These are phyloP conservation scores for Lepidium africanum DNA, from an alignment of 345 rosid species.

Conservation along the genomic window DNA sequence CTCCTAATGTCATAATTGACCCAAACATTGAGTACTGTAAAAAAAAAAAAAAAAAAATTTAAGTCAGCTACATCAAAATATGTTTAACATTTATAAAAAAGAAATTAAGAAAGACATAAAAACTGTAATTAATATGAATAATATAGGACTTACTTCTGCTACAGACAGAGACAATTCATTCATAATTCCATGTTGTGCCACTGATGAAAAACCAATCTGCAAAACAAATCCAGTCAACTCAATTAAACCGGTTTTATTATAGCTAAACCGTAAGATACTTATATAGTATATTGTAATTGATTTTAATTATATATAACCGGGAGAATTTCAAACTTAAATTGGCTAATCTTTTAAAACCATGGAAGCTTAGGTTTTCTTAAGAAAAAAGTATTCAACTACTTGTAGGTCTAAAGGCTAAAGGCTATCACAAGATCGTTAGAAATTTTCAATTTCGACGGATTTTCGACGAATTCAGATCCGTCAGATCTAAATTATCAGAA, in stretches of 20 bases:
- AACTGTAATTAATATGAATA: not conserved
- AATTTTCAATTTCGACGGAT: no score
- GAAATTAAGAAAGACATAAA: not conserved
- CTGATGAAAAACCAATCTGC: slow-evolving; percentile 38
- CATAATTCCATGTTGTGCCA: slow-evolving; percentile 33
- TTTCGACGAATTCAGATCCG: no score
- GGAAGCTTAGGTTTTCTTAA: no score
- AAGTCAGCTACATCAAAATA: not conserved
- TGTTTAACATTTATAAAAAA: not conserved
- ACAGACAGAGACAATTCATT: slow-evolving; percentile 32
- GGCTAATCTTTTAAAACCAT: no score
- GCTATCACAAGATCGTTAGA: no score
- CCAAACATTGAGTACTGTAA: slow-evolving; percentile 30
- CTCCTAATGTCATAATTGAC: slow-evolving; percentile 28
- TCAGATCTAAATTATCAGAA: no score
- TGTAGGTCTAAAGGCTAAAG: no score
- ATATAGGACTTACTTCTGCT: slow-evolving; percentile 18
- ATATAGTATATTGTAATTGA: no score
- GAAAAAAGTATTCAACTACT: no score
- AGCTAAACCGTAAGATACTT: not conserved
- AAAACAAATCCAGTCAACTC: not conserved
- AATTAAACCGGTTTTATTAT: not conserved
- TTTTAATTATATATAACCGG: no score
- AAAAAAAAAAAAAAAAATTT: not conserved
- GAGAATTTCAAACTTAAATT: no score